Base-by-base conservation (phyloP, 129 eudicot species). In the Flaveria ramosissima region DNA sequence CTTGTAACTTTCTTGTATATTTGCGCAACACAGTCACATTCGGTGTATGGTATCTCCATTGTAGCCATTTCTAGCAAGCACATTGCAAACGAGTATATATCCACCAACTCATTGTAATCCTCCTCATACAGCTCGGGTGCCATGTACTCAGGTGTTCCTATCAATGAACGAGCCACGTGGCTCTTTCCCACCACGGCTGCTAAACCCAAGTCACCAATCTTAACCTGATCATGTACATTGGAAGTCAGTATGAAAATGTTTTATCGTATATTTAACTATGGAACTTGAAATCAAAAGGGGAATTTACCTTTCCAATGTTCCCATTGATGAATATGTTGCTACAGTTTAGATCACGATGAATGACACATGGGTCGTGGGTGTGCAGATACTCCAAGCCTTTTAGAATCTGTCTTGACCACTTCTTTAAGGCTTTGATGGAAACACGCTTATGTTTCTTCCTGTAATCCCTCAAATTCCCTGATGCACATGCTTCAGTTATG, bases 111-210 rank as follows among this genome's bases (percentile, higher is more conserved):
- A 1, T 89, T 85, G 83, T 91, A 91, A 77, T 91, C 85, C 82
- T 88, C 97, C 42, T 88, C 97, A 16, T 86, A 91, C 1, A 88
- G 84, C 84, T 91, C 97, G 9, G 97, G 93, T 6, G 97, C 97
- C 93, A 91, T 88, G 78, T 77, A 91, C 79, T 88, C 91, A 8
- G 92, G 94, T 21, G 97, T 88, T 53, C 97, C 94, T 75, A 89
- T 26, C 71, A 89, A 47, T 7, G 96, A 80, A 81, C 87, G 96
- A 8, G 96, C 92, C 6, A 80, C 83, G 21, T 85, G 96, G 79
- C 80, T 89, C 89, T 87, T 87, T 64, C 90, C 96, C 42, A 89
- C 96, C 16, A 87, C 79, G 62, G 96, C 78, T 51, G 96, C 96
- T 69, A 89, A 76, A 14, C 96, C 96, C 20, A 89, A 61, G 63